phyloP scores from a whole-genome alignment of 129 eudicot genomes.

The Centaurea solstitialis region DNA sequence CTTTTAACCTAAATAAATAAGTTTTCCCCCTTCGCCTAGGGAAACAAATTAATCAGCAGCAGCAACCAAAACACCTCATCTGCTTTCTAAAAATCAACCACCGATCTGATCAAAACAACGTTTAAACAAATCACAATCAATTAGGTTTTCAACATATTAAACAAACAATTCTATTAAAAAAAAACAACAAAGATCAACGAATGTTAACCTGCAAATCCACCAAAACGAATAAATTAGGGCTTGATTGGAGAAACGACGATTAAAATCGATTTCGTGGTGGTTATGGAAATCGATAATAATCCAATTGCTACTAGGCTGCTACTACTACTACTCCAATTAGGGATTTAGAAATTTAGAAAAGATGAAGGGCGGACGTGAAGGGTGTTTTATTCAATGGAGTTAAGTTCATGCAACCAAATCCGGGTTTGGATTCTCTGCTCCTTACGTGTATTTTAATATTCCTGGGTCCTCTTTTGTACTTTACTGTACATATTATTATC shows the following conservation, averaged over 20 bases:
- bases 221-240: conserved; percentile 23
- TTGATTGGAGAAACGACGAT: not conserved
- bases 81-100: conserved; percentile 19
- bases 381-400: conserved; percentile 44
- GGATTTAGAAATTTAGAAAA: not conserved
- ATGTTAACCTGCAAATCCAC: conserved; percentile 2
- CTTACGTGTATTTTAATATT: conserved; percentile 36
- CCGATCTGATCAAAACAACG: conserved; percentile 24
- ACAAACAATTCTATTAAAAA: not conserved
- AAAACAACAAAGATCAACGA: not conserved
- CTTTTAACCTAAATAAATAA: conserved; percentile 3
- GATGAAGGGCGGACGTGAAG: conserved; percentile 59
- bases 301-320: too few species aligned
- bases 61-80: conserved; percentile 29
- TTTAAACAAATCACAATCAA: conserved; percentile 11
- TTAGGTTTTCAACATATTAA: not conserved
- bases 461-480: conserved; percentile 32
- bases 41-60: conserved; percentile 24
- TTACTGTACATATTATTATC: not conserved
- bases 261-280: conserved; percentile 20
- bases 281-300: conserved; percentile 30
- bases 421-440: conserved; percentile 57
- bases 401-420: conserved; percentile 42
- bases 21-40: not conserved
- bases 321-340: conserved; percentile 6